Conservation (phyloP, 2,329 filamentous ascomycete genomes). For the Colletotrichum musae region DNA sequence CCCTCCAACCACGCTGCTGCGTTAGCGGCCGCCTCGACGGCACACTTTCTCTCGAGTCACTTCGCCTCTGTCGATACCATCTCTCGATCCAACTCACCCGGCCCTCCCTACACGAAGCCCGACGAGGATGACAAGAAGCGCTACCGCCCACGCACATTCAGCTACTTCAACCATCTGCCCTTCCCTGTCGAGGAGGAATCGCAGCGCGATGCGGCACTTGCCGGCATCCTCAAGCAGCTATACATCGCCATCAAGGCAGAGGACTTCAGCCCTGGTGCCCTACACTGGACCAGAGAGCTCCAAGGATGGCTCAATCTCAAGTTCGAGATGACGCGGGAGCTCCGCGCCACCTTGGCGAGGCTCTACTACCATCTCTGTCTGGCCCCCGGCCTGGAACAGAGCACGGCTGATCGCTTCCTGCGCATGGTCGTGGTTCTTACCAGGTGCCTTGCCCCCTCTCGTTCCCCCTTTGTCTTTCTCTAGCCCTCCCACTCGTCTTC, state of each 20-base stretch:
- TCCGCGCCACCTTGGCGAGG: slow-evolving; percentile 86
- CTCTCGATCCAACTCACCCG: slow-evolving; percentile 89
- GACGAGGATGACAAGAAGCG: slow-evolving; percentile 71
- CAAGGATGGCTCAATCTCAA: slow-evolving; percentile 96
- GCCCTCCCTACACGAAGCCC: slow-evolving; percentile 67
- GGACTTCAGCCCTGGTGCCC: slow-evolving; percentile 92
- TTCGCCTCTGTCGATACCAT: slow-evolving; percentile 74
- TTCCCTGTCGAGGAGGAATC: slow-evolving; percentile 87
- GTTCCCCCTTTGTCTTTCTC: no score
- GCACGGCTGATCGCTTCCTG: slow-evolving; percentile 88
- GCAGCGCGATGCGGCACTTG: slow-evolving; percentile 83
- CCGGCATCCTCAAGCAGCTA: slow-evolving; percentile 92
- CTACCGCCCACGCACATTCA: slow-evolving; percentile 90
- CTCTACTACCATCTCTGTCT: slow-evolving; percentile 95
- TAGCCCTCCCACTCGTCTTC: no score
- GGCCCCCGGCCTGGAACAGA: slow-evolving; percentile 88
- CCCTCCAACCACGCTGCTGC: slow-evolving; percentile 51
- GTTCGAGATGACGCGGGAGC: slow-evolving; percentile 92
- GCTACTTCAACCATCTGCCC: slow-evolving; percentile 91
- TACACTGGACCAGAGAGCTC: slow-evolving; percentile 98
- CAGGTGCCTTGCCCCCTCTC: slow-evolving; percentile 74
- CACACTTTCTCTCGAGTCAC: slow-evolving; percentile 55
- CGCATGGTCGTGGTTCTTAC: slow-evolving; percentile 97
- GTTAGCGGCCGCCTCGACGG: slow-evolving; percentile 50
- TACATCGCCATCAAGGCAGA: slow-evolving; percentile 93